A percentile compares a stretch with the other conserved stretches of the same genome.
phyloP scores from a whole-genome alignment of 1,139 yeast genomes.

The Blastobotrys serpentis region DNA sequence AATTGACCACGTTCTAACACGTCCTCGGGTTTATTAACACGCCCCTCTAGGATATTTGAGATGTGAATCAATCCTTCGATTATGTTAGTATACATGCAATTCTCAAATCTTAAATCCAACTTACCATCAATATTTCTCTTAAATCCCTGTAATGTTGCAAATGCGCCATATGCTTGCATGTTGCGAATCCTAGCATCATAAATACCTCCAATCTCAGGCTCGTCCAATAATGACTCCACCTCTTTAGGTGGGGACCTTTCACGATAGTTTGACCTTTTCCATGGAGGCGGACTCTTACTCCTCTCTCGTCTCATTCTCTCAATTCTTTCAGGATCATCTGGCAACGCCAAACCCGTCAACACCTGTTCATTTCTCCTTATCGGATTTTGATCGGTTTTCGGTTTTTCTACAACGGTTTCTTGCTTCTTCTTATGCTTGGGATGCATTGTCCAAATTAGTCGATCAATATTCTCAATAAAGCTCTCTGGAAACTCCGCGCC shows the following conservation, averaged over 20 bases:
- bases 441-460: slow-evolving; percentile 38
- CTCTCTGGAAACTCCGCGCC: slow-evolving; percentile 61
- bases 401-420: neutral
- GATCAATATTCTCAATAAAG: slow-evolving; percentile 43
- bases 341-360: slow-evolving; percentile 27
- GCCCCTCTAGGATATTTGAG: slow-evolving; percentile 55
- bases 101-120: too few species aligned
- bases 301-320: slow-evolving; percentile 13
- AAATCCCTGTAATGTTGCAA: slow-evolving; percentile 52
- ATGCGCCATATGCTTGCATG: slow-evolving; percentile 74
- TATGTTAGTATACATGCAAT: neutral
- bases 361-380: slow-evolving; percentile 17
- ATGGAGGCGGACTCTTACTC: slow-evolving; percentile 13
- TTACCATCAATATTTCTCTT: slow-evolving; percentile 48
- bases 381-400: slow-evolving; percentile 7
- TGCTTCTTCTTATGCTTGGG: slow-evolving; percentile 30
- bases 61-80: slow-evolving; percentile 60
- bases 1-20: slow-evolving; percentile 55
- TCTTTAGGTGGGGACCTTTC: slow-evolving; percentile 9
- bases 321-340: slow-evolving; percentile 21
- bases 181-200: slow-evolving; percentile 62
- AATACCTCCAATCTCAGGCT: slow-evolving; percentile 46
- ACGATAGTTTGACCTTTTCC: slow-evolving; percentile 15
- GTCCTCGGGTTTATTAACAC: slow-evolving; percentile 61
- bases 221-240: slow-evolving; percentile 3